Evolutionary conservation across 169 alveolate genomes (phyloP).

Genomic region (Miamiensis avidus): DNA sequence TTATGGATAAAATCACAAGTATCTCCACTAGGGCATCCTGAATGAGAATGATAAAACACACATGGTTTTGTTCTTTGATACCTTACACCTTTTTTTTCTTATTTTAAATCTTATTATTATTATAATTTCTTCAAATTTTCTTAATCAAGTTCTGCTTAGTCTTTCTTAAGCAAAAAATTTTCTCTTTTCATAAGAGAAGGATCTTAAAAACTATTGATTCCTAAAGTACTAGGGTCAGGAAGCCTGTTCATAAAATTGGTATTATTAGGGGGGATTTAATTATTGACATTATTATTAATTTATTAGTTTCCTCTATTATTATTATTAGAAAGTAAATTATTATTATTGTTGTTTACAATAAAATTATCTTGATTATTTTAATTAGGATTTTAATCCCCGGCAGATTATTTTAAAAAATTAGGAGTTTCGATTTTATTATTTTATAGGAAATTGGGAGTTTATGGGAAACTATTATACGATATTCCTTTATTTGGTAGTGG

Average conservation of each 20-base stretch:
- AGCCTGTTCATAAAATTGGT: background rate
- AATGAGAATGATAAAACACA: background rate
- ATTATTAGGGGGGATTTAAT: background rate
- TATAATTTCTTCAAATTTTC: too few species aligned
- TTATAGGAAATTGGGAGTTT: too few species aligned
- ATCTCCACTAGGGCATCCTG: background rate
- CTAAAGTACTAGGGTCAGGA: background rate
- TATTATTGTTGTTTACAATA: background rate
- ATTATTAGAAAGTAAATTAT: background rate
- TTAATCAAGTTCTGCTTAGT: background rate
- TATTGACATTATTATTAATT: background rate
- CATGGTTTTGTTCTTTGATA: background rate
- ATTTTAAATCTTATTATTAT: too few species aligned
- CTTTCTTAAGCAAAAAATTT: background rate
- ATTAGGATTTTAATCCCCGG: too few species aligned
- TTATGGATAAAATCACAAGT: background rate
- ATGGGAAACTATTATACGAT: too few species aligned
- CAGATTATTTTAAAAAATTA: too few species aligned
- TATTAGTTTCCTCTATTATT: too few species aligned
- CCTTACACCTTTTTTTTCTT: background rate
- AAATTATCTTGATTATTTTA: too few species aligned
- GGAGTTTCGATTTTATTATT: too few species aligned
- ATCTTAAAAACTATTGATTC: background rate
- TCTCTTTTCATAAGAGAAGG: background rate
- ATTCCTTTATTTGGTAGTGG: too few species aligned